Base-by-base conservation (phyloP, 345 rosid genomes). In the Populus euphratica region DNA sequence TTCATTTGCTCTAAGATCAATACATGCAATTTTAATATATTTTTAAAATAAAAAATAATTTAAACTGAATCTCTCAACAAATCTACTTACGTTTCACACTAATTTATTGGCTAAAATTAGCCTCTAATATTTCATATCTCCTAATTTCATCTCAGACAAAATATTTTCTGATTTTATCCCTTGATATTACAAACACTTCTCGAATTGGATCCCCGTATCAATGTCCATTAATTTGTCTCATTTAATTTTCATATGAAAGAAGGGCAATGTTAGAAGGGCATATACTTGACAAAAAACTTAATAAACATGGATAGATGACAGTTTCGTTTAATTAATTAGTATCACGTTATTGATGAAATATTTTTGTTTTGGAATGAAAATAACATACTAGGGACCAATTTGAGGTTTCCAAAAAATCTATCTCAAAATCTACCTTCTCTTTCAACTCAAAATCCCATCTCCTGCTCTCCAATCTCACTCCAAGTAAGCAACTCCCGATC, bases 1-100 rank as follows among this genome's bases (percentile, higher is more conserved):
- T 63, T 72, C 13, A 44, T 29, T 7, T 68, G 29, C 62, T 70
- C 12, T 41, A 67, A 68, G 20, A 71, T 35, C 73, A 74, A 18
- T 85, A 93, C 96, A 96, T 87, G 90, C 35, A 83, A 70, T 65
- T 85, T 92, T 4, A 33, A 33, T 33, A 0, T 4, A 33, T 33
- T 4, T 33, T 4, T 33, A 4, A 4, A 4, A 33, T 33, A 4
- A 33, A 33, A 33, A 33, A 33, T 33, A 33, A 5, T 33, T 33
- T 33, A 33, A 33, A 33, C 36, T 33, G 5, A 5, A 52, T 18
- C n/a, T 50, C 59, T 50, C 9, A 50, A 33, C 8, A 50, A 50
- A 8, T 20, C 59, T 17, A 18, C n/a, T 20, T 20, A 7, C 4
- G 59, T 52, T 52, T 52, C 59, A 21, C 59, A 20, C 59, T 52